Evolutionary conservation across 805 yeast genomes (phyloP), one percentile per base, ranked within the genome.

Genomic region (Yarrowia keelungensis): DNA sequence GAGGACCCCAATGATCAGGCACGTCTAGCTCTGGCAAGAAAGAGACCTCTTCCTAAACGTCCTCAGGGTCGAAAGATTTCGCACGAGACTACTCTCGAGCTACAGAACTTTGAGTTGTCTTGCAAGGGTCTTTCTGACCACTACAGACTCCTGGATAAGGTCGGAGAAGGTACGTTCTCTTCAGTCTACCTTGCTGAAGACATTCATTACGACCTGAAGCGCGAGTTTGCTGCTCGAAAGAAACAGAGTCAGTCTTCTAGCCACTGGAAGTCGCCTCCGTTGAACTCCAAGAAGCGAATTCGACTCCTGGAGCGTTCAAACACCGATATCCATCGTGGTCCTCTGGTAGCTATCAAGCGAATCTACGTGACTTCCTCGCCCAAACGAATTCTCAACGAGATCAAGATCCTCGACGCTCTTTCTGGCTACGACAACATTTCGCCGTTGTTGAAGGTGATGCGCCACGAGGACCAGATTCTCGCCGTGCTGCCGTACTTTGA

Each of bases 341-440:
- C 53, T 12, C 69, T 82, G 65, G 98, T 95, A 69, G 99, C 99
- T 1, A 81, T 95, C 72, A 95, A 95, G 76, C 86, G 95, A 74
- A 92, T 95, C 58, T 93, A 94, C 77, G 98, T 93, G 22, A 95
- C 99, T 0, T 91, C 97, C 0, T 92, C 98, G 8, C 98, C 98
- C 0, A 88, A 87, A 71, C 84, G 99, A 78, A 94, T 95, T 53
- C 87, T 86, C 73, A 93, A 93, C 76, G 99, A 95, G 77, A 83
- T 95, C 71, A 89, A 89, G 71, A 80, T 95, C 58, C 82, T 95
- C 41, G 49, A 67, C 16, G 65, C 71, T 2, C 68, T 74, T 19
- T 38, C 50, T 5, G 72, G 70, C 14, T 45, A 69, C 39, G 81
- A 85, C 0, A 86, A 88, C 71, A 92, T 95, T 39, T 97, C 97